These are phyloP conservation scores for Telopea speciosissima DNA, from an alignment of 177 flowering plant genomes.

Conservation along the genomic window DNA sequence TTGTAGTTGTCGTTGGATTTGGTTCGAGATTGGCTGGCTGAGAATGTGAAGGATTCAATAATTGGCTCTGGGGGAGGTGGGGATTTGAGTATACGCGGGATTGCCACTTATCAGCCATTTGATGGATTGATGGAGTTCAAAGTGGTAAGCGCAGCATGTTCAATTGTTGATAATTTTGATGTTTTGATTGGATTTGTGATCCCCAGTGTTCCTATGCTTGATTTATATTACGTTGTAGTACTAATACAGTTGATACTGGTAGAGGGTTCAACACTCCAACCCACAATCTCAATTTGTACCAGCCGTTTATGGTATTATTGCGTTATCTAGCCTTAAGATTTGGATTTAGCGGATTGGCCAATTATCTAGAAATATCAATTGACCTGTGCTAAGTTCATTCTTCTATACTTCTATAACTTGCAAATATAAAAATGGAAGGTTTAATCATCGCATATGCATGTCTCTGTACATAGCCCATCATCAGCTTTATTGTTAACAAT, in stretches of 20 bases:
- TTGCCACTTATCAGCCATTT: constrained; percentile 68
- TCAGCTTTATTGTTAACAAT: too few species aligned
- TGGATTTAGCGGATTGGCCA: background rate
- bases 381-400: background rate
- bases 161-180: background rate
- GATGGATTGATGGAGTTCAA: constrained; percentile 80
- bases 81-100: constrained; percentile 53
- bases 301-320: background rate
- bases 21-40: constrained; percentile 60
- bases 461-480: too few species aligned
- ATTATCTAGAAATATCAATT: too few species aligned
- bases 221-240: background rate
- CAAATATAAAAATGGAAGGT: background rate
- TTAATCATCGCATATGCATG: too few species aligned
- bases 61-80: constrained; percentile 28
- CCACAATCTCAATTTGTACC: background rate
- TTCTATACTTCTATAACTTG: background rate
- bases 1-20: constrained; percentile 76
- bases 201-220: background rate
- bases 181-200: background rate
- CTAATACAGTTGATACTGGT: background rate
- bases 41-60: constrained; percentile 40
- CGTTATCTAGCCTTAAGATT: background rate
- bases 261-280: background rate
- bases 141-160: constrained; percentile 41